These are phyloP conservation scores for Butyriboletus appendiculatus DNA, from an alignment of 1,284 basidiomycete species.

Conservation along the genomic window DNA sequence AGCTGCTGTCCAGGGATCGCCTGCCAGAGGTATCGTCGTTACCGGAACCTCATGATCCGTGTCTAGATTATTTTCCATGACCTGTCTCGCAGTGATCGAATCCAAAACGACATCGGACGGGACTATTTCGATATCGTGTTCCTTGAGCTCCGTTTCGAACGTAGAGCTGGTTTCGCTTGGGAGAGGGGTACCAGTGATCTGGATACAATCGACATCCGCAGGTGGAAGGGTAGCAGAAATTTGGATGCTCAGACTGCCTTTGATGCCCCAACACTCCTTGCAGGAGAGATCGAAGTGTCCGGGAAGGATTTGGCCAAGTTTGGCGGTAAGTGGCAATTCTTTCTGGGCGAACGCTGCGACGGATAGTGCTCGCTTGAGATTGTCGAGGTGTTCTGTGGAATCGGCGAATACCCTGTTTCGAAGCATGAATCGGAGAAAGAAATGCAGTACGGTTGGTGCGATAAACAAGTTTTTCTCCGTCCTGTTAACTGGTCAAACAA, in stretches of 20 bases:
- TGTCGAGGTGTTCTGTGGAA: constrained; percentile 21
- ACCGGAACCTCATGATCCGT: constrained; percentile 10
- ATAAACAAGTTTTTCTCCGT: constrained; percentile 31
- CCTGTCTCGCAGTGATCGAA: constrained; percentile 33
- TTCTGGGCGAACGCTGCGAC: constrained; percentile 40
- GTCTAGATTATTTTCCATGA: constrained; percentile 32
- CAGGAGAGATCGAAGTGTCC: constrained; percentile 44
- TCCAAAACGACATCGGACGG: constrained; percentile 31
- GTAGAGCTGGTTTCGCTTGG: constrained; percentile 2
- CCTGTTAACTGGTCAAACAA: constrained; percentile 22
- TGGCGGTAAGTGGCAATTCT: constrained; percentile 47
- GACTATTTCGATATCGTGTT: constrained; percentile 25
- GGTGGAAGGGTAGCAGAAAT: constrained; percentile 12
- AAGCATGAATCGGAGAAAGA: constrained; percentile 50
- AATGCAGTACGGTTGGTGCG: constrained; percentile 46
- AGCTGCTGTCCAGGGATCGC: constrained; percentile 29
- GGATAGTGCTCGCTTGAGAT: constrained; percentile 36
- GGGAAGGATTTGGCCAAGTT: constrained; percentile 40
- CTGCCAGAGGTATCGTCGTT: constrained; percentile 17
- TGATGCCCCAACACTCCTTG: constrained; percentile 38
- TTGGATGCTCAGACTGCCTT: constrained; percentile 20
- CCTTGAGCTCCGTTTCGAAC: constrained; percentile 30
- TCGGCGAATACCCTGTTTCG: constrained; percentile 42
- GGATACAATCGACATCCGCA: background rate
- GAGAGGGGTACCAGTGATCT: background rate